Percentiles rank a stretch among this genome's conserved stretches.
phyloP scores from a whole-genome alignment of 2,329 filamentous ascomycete genomes.

The Aureobasidium sp. region DNA sequence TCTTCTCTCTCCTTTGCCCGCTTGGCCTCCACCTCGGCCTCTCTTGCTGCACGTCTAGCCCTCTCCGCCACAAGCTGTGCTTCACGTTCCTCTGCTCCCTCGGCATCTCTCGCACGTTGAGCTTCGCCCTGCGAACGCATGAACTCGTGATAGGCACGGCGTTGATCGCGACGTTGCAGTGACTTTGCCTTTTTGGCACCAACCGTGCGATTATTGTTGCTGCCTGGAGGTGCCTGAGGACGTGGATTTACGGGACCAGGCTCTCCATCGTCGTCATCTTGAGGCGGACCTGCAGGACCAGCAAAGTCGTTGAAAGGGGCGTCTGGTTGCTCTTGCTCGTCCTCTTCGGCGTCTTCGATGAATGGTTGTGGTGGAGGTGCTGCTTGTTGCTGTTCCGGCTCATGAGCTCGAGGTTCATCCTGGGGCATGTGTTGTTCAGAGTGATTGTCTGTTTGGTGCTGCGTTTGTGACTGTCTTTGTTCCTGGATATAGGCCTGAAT shows the following conservation, averaged over 20 bases:
- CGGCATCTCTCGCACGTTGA: slow-evolving; percentile 36
- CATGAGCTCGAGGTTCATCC: not conserved
- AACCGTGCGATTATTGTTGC: slow-evolving; percentile 25
- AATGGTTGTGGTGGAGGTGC: not conserved
- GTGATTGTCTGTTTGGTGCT: slow-evolving; percentile 4
- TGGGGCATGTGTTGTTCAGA: slow-evolving; percentile 7
- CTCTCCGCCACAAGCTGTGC: slow-evolving; percentile 35
- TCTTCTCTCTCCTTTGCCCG: slow-evolving; percentile 35
- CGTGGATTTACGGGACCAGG: slow-evolving; percentile 30
- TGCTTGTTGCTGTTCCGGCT: not conserved
- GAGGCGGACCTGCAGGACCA: not conserved
- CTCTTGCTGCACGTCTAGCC: slow-evolving; percentile 35
- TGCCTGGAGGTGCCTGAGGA: slow-evolving; percentile 13
- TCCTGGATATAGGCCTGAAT: slow-evolving; percentile 34
- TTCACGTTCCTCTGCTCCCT: slow-evolving; percentile 40
- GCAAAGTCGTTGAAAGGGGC: not conserved
- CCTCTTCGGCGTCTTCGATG: slow-evolving; percentile 14
- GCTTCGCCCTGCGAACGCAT: slow-evolving; percentile 42
- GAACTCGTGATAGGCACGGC: slow-evolving; percentile 44
- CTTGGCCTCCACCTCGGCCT: slow-evolving; percentile 37
- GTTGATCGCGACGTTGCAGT: slow-evolving; percentile 38
- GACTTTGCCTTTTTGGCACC: slow-evolving; percentile 46
- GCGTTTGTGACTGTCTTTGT: not conserved
- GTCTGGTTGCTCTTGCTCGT: slow-evolving; percentile 11
- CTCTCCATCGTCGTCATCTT: slow-evolving; percentile 18